Conservation (phyloP, 441 rosid genomes). For the Syzygium malaccense region DNA sequence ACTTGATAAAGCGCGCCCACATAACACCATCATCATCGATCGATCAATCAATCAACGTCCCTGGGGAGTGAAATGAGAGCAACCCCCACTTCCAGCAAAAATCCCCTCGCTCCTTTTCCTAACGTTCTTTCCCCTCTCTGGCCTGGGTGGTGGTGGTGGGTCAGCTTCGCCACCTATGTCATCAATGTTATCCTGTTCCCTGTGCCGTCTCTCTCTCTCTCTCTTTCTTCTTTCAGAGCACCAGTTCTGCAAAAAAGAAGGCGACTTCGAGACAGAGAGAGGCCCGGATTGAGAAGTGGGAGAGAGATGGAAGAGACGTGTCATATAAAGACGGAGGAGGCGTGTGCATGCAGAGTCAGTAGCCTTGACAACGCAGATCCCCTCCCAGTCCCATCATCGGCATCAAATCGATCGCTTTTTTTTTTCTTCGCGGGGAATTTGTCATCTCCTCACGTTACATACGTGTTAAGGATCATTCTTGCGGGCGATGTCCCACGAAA, state of each 20-base stretch:
- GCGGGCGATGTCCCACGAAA: neutral
- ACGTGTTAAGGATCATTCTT: neutral
- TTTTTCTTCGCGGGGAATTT: neutral
- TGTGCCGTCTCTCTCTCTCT: neutral
- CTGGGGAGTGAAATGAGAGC: neutral
- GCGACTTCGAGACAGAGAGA: neutral
- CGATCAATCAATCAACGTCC: neutral
- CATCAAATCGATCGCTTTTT: neutral
- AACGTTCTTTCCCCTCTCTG: neutral
- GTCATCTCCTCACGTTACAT: neutral
- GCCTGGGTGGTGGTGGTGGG: neutral
- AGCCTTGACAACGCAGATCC: neutral
- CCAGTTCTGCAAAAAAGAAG: neutral
- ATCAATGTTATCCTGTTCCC: neutral
- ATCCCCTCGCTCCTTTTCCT: neutral
- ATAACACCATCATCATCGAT: neutral
- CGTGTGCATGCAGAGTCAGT: neutral
- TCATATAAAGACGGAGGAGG: neutral
- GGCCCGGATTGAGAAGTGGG: neutral
- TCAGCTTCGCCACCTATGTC: neutral
- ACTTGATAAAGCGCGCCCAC: neutral
- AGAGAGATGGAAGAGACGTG: neutral
- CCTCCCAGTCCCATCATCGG: rapidly evolving
- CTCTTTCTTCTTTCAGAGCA: neutral
- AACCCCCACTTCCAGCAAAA: neutral